Conservation (phyloP, 2,329 filamentous ascomycete genomes). For the Hypoxylon sp. region DNA sequence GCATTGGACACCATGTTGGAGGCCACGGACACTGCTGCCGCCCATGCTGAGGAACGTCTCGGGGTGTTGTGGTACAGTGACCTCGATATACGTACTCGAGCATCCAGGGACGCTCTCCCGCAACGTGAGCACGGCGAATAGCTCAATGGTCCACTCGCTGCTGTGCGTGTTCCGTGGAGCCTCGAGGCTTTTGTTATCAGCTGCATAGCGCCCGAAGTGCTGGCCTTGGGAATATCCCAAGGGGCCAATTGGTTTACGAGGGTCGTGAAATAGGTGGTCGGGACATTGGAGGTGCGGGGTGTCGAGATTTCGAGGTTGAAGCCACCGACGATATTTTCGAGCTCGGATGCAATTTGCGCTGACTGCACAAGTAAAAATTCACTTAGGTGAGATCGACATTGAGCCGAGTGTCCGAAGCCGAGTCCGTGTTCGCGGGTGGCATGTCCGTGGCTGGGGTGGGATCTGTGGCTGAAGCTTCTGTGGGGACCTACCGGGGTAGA, state of each 20-base stretch:
- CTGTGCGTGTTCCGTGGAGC: conserved; percentile 58
- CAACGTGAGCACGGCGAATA: conserved; percentile 57
- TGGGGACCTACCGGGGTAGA: too few species aligned
- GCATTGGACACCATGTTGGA: conserved; percentile 78
- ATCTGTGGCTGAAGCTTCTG: conserved; percentile 20
- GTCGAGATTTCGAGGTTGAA: conserved; percentile 3
- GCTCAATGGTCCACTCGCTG: conserved; percentile 51
- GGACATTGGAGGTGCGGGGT: conserved; percentile 36
- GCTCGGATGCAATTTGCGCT: conserved; percentile 19
- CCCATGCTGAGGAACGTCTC: conserved; percentile 73
- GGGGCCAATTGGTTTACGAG: conserved; percentile 50
- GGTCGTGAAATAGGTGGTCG: conserved; percentile 30
- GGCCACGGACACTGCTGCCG: conserved; percentile 77
- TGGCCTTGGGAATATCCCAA: conserved; percentile 37
- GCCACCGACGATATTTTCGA: conserved; percentile 14
- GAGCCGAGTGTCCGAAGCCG: background rate
- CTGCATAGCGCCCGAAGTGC: conserved; percentile 58
- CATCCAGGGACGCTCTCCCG: conserved; percentile 50
- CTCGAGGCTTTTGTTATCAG: conserved; percentile 65
- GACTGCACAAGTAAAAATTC: conserved; percentile 30
- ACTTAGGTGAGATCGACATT: background rate
- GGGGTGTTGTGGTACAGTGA: conserved; percentile 60
- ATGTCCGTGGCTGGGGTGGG: background rate
- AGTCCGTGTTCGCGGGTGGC: background rate
- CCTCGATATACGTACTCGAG: conserved; percentile 51